These are phyloP conservation scores for Cyclostephanos invisitatus DNA, from an alignment of 108 stramenopile species.

Conservation along the genomic window DNA sequence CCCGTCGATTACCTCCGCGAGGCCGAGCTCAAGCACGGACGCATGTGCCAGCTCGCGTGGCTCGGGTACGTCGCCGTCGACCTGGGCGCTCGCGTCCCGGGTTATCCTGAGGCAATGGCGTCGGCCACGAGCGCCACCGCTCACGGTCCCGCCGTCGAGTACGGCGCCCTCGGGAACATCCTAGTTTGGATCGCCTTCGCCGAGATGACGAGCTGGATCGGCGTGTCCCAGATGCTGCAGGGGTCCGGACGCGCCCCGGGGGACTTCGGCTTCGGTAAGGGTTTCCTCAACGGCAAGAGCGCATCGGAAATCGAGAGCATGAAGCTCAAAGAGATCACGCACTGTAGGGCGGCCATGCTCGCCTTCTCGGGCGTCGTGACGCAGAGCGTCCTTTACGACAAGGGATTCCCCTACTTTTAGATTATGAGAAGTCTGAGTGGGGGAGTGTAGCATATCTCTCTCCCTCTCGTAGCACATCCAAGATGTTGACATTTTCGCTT, in stretches of 20 bases:
- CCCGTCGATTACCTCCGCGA: slow-evolving; percentile 92
- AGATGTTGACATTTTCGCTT: background rate
- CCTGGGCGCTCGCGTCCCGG: slow-evolving; percentile 76
- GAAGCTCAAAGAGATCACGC: slow-evolving; percentile 90
- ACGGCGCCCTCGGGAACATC: slow-evolving; percentile 82
- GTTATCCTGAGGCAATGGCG: slow-evolving; percentile 76
- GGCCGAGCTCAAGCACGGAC: slow-evolving; percentile 96
- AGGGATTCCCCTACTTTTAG: slow-evolving; percentile 84
- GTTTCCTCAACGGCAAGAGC: slow-evolving; percentile 71
- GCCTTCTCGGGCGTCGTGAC: slow-evolving; percentile 93
- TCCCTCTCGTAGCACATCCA: background rate
- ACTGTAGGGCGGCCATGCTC: slow-evolving; percentile 95
- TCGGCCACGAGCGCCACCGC: slow-evolving; percentile 83
- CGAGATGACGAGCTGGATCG: slow-evolving; percentile 70
- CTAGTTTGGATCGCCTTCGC: slow-evolving; percentile 73
- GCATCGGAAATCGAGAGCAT: slow-evolving; percentile 72
- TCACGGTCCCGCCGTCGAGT: slow-evolving; percentile 78
- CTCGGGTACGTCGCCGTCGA: slow-evolving; percentile 92
- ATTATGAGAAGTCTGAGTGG: background rate
- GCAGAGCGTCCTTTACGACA: slow-evolving; percentile 91
- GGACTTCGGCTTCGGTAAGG: slow-evolving; percentile 89
- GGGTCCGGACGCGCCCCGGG: slow-evolving; percentile 94
- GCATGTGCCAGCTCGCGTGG: slow-evolving; percentile 91
- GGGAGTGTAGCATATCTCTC: background rate
- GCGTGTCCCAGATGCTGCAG: slow-evolving; percentile 84